These are phyloP conservation scores for Trichomonas tenax DNA, from an alignment of 208 protist species.

Conservation along the genomic window DNA sequence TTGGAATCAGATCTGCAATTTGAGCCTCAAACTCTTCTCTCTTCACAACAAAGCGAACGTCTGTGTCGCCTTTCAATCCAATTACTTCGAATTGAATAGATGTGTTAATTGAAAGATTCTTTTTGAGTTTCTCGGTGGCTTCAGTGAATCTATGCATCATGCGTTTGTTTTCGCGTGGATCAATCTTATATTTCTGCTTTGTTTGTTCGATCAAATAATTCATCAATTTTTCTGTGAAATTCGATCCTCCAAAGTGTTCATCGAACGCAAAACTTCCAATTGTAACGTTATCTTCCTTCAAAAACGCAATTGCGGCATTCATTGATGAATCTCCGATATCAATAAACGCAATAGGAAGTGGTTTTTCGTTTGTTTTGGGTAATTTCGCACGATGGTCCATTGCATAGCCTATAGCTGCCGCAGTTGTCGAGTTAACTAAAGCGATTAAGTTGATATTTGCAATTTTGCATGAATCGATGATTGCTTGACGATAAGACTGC, in stretches of 20 bases:
- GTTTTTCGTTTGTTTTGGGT: background rate
- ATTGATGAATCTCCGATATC: conserved; percentile 32
- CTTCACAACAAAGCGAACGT: conserved; percentile 25
- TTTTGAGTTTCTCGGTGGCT: conserved; percentile 26
- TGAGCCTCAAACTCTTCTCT: conserved; percentile 29
- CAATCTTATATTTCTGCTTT: conserved; percentile 25
- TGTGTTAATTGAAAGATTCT: conserved; percentile 27
- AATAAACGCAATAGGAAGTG: conserved; percentile 25
- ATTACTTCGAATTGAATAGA: conserved; percentile 24
- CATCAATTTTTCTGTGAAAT: conserved; percentile 19
- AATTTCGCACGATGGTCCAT: conserved; percentile 11
- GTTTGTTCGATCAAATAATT: conserved; percentile 26
- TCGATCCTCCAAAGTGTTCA: conserved; percentile 19
- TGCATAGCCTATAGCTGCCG: conserved; percentile 26
- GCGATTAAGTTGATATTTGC: conserved; percentile 22
- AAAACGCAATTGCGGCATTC: conserved; percentile 22
- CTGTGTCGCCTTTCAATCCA: conserved; percentile 29
- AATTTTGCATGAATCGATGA: conserved; percentile 29
- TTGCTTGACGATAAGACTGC: conserved; percentile 13
- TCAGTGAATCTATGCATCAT: background rate
- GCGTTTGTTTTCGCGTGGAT: conserved; percentile 27
- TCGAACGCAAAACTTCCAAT: conserved; percentile 18
- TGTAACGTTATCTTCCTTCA: background rate
- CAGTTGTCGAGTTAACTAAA: conserved; percentile 32
- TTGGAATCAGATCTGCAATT: background rate